Evolutionary conservation across 352 stramenopile genomes (phyloP), one percentile per base, ranked within the genome.

Genomic region (Hyaloperonospora brassicae): DNA sequence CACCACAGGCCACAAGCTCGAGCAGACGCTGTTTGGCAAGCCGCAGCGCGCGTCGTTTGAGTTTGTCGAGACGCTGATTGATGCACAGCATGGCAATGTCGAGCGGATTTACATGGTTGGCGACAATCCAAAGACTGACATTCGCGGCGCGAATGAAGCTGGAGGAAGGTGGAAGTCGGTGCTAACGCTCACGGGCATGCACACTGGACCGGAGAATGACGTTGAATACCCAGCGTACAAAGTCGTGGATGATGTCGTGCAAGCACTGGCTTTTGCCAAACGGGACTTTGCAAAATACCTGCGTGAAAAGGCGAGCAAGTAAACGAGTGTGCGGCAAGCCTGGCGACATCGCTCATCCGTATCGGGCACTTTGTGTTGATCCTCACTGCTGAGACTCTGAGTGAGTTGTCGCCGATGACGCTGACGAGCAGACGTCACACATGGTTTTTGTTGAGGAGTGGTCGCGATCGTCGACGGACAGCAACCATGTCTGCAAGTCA

Each of bases 91-190:
- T 65, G 59, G 56, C 22, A 53, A 81, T 36, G 75, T 92, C 5
- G 62, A 87, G 45, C 65, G 72, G 36, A 83, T 93, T 53, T 93
- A 93, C 69, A 93, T 93, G 84, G 70, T 93, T 23, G 84, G 84
- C 43, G 84, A 93, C 64, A 93, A 93, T 62, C 81, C 84, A 1
- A 66, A 63, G 55, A 92, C 84, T 12, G 84, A 93, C 46, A 87
- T 93, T 66, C 75, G 84, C 45, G 84, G 84, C 7, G 84, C 84
- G 14, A 91, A 92, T 31, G 62, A 72, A 23, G 76, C 76, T 13
- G 81, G 79, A 35, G 76, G 76, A 1, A 76, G 81, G 25, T 93
- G 84, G 84, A 87, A 86, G 58, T 89, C 81, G n/a, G 69, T 93
- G 23, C 62, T 93, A 8, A 92, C 81, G 39, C 72, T 87, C 39